Percentiles rank a stretch among this genome's conserved stretches.
Evolutionary conservation across 2,329 filamentous ascomycete genomes (phyloP).

Genomic region (Lasiodiplodia hormozganensis): DNA sequence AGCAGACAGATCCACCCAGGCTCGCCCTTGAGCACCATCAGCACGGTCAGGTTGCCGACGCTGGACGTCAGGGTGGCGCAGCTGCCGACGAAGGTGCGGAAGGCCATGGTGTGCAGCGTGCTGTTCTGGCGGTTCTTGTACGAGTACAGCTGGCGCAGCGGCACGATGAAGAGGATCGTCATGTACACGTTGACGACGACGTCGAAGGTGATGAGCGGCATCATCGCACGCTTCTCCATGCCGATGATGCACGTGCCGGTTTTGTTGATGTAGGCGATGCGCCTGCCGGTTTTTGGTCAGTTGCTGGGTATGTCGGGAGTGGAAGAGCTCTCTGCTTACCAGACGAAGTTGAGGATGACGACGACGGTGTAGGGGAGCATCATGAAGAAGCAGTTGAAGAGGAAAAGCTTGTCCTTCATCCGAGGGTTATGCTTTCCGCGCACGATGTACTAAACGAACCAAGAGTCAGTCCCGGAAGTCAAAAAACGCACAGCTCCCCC

Average conservation of each 20-base stretch:
- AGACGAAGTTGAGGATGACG: slow-evolving; percentile 13
- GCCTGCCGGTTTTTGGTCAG: slow-evolving; percentile 45
- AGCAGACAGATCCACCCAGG: slow-evolving; percentile 18
- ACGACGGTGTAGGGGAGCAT: slow-evolving; percentile 7
- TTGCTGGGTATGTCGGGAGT: not conserved
- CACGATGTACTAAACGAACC: not conserved
- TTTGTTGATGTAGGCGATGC: slow-evolving; percentile 61
- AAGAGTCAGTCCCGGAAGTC: too few species aligned
- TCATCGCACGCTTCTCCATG: slow-evolving; percentile 64
- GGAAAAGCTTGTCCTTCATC: slow-evolving; percentile 4
- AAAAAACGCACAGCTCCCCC: too few species aligned
- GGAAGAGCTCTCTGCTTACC: not conserved
- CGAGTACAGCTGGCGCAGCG: slow-evolving; percentile 51
- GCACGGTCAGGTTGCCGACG: slow-evolving; percentile 11
- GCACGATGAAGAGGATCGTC: slow-evolving; percentile 67
- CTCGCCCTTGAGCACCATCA: slow-evolving; percentile 21
- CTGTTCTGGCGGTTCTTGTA: not conserved
- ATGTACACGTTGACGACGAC: slow-evolving; percentile 68
- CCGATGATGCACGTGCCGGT: slow-evolving; percentile 64
- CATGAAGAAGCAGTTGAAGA: slow-evolving; percentile 18
- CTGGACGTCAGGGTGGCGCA: not conserved
- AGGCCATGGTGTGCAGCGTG: slow-evolving; percentile 15
- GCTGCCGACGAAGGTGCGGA: slow-evolving; percentile 25
- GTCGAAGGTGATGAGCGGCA: slow-evolving; percentile 68
- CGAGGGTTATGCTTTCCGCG: not conserved